Conservation (phyloP, 129 eudicot species). For the Glebionis coronaria region DNA sequence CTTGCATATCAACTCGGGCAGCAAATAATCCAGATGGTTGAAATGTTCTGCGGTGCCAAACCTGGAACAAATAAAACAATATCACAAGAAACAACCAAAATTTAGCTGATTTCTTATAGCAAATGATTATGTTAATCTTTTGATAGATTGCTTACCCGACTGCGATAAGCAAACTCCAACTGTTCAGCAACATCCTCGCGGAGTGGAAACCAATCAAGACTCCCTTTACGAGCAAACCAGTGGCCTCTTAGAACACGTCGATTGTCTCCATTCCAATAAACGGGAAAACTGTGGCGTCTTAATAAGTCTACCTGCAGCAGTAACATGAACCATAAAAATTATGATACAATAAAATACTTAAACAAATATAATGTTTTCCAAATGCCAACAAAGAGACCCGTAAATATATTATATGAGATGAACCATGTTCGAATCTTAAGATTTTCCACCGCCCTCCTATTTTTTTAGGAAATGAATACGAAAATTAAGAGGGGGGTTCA, state of each 20-base stretch:
- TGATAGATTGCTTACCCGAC: slow-evolving; percentile 46
- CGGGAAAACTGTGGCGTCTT: slow-evolving; percentile 91
- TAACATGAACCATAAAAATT: slow-evolving; percentile 16
- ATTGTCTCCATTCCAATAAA: slow-evolving; percentile 97
- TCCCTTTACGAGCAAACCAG: slow-evolving; percentile 97
- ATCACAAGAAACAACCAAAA: too few species aligned
- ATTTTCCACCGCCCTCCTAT: slow-evolving; percentile 3
- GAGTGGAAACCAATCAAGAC: slow-evolving; percentile 96
- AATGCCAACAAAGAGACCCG: neutral
- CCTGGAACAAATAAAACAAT: slow-evolving; percentile 48
- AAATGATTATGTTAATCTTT: slow-evolving; percentile 11
- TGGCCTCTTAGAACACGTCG: slow-evolving; percentile 97
- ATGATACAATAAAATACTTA: slow-evolving; percentile 10
- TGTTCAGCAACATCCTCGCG: slow-evolving; percentile 98
- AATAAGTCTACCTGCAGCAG: slow-evolving; percentile 84
- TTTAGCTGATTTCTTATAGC: neutral
- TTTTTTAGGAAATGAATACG: neutral
- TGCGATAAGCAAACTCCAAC: slow-evolving; percentile 86
- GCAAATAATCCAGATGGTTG: slow-evolving; percentile 98
- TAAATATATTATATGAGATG: slow-evolving; percentile 1
- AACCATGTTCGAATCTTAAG: neutral
- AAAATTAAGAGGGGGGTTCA: neutral
- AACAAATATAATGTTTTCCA: neutral
- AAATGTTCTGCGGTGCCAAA: slow-evolving; percentile 97
- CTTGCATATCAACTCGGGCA: slow-evolving; percentile 97